A percentile compares a stretch with the other conserved stretches of the same genome.
These are phyloP conservation scores for Fermentozyma sake DNA, from an alignment of 1,139 yeast species.

Conservation along the genomic window DNA sequence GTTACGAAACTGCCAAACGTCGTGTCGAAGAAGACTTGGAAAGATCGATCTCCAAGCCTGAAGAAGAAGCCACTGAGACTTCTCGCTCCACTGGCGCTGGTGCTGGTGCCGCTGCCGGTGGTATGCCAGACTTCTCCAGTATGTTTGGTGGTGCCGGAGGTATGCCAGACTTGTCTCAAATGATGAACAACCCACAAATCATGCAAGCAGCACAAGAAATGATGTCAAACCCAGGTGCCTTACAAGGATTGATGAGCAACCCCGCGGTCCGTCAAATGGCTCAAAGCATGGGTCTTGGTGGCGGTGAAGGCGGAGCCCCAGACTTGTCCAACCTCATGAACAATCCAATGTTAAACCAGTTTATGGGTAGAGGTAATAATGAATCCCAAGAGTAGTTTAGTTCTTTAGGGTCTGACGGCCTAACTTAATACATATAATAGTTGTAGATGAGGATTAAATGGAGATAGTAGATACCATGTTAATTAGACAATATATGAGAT, in stretches of 20 bases:
- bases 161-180: constrained; percentile 47
- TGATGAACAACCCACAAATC: constrained; percentile 85
- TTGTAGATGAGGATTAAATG: background rate
- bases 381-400: constrained; percentile 4
- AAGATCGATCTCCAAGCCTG: constrained; percentile 29
- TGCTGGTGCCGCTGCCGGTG: constrained; percentile 56
- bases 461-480: too few species aligned
- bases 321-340: constrained; percentile 68
- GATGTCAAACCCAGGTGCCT: constrained; percentile 86
- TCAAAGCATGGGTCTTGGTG: constrained; percentile 58
- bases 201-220: constrained; percentile 91
- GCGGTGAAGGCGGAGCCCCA: constrained; percentile 46
- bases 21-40: constrained; percentile 75
- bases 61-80: constrained; percentile 19
- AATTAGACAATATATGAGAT: too few species aligned
- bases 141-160: constrained; percentile 70
- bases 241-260: constrained; percentile 72
- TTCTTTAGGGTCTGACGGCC: too few species aligned
- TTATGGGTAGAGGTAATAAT: constrained; percentile 27
- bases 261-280: constrained; percentile 82
- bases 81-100: constrained; percentile 33
- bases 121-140: constrained; percentile 65
- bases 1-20: constrained; percentile 88
- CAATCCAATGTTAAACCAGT: constrained; percentile 69
- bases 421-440: constrained; percentile 1